These are phyloP conservation scores for Entonaema liquescens DNA, from an alignment of 495 filamentous ascomycete species.

Conservation along the genomic window DNA sequence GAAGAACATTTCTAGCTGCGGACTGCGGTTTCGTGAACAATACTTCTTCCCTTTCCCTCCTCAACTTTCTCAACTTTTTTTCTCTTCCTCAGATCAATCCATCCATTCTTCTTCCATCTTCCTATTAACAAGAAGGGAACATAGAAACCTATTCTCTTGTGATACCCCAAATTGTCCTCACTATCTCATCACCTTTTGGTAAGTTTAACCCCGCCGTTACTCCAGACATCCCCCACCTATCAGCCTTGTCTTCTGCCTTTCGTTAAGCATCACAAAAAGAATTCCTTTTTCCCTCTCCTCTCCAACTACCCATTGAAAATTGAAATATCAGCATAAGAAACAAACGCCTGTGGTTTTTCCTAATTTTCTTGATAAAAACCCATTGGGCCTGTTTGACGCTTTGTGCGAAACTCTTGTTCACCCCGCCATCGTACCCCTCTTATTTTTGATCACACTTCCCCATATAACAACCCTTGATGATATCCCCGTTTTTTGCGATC, in stretches of 20 bases:
- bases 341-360: neutral
- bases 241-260: constrained; percentile 37
- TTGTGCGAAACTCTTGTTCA: constrained; percentile 6
- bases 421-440: constrained; percentile 11
- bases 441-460: neutral
- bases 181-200: constrained; percentile 26
- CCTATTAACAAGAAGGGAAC: constrained; percentile 17
- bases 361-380: neutral
- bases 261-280: neutral
- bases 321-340: neutral
- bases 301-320: neutral
- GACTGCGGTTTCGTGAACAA: constrained; percentile 26
- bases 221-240: constrained; percentile 17
- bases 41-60: constrained; percentile 38
- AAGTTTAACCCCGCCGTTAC: constrained; percentile 29
- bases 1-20: constrained; percentile 41
- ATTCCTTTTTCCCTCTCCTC: neutral
- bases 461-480: neutral
- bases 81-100: constrained; percentile 18
- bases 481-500: neutral
- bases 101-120: constrained; percentile 7
- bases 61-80: constrained; percentile 29
- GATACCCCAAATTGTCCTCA: constrained; percentile 36
- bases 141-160: constrained; percentile 21
- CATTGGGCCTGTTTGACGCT: neutral